These are phyloP conservation scores for Fusarium sp. DNA, from an alignment of 2,329 filamentous ascomycete species.

Conservation along the genomic window DNA sequence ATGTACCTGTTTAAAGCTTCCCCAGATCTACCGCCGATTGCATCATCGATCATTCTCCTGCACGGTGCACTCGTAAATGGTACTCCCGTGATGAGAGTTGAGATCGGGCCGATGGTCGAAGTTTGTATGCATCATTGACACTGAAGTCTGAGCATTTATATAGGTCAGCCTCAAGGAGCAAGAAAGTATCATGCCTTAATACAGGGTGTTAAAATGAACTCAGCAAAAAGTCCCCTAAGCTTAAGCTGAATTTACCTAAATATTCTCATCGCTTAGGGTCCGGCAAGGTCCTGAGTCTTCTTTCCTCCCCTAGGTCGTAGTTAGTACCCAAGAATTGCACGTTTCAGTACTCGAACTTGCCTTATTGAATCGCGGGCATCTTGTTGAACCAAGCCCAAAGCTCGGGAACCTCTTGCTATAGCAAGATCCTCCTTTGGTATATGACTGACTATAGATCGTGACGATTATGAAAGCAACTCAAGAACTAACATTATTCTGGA, in stretches of 20 bases:
- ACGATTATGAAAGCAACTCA: background rate
- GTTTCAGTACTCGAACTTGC: background rate
- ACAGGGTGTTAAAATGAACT: too few relatives aligned
- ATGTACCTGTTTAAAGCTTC: background rate
- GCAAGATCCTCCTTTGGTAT: background rate
- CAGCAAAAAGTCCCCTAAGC: too few relatives aligned
- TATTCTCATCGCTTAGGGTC: too few relatives aligned
- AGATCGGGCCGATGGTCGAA: constrained; percentile 22
- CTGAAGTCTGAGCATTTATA: background rate
- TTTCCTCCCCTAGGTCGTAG: background rate
- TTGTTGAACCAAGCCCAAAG: background rate
- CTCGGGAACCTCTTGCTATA: background rate
- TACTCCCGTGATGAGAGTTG: background rate
- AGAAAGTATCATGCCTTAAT: too few relatives aligned
- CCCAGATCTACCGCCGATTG: constrained; percentile 8
- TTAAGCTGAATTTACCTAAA: too few relatives aligned
- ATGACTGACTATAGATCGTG: background rate
- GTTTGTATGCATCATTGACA: background rate
- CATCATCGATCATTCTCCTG: background rate
- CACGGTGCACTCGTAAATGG: background rate
- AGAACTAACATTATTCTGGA: background rate
- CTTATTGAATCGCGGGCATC: background rate
- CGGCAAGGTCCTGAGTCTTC: too few relatives aligned
- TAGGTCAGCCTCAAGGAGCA: background rate
- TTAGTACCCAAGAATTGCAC: background rate